These are phyloP conservation scores for Carex myosuroides DNA, from an alignment of 176 grass and related monocot genomes.

Conservation along the genomic window DNA sequence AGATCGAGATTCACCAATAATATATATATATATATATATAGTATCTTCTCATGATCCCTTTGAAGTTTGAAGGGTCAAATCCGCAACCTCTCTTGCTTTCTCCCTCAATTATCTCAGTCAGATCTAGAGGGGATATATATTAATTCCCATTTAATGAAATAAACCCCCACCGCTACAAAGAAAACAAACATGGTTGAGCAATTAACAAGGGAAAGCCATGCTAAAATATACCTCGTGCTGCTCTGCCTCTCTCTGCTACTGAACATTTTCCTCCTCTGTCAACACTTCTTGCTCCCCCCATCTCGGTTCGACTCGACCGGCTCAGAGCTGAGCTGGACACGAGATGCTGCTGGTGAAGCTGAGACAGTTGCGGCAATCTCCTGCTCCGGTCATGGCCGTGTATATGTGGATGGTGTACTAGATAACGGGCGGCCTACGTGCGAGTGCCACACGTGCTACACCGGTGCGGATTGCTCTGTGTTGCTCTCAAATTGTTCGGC, in stretches of 20 bases:
- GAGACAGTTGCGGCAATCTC: conserved; percentile 40
- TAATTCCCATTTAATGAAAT: neutral
- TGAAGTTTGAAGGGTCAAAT: too few relatives aligned
- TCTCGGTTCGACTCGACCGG: neutral
- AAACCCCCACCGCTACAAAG: neutral
- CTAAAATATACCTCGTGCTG: neutral
- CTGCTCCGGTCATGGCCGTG: conserved; percentile 66
- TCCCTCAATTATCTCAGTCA: neutral
- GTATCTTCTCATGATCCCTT: too few relatives aligned
- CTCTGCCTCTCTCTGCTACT: conserved; percentile 45
- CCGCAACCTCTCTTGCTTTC: neutral
- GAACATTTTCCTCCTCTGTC: conserved; percentile 41
- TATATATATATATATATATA: too few relatives aligned
- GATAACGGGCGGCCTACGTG: conserved; percentile 37
- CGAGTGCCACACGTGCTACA: conserved; percentile 71
- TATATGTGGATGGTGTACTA: conserved; percentile 38
- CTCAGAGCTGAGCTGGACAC: conserved; percentile 39
- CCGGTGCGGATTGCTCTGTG: conserved; percentile 51
- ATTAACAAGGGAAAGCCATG: neutral
- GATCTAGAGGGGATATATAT: too few relatives aligned
- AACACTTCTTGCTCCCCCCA: conserved; percentile 25
- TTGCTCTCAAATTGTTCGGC: conserved; percentile 37
- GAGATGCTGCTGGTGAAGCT: conserved; percentile 44
- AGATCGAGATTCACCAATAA: neutral
- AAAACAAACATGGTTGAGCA: neutral